Percentiles rank a stretch among this genome's conserved stretches.
phyloP scores from a whole-genome alignment of 2,329 filamentous ascomycete genomes.

The Didymella segeticola region DNA sequence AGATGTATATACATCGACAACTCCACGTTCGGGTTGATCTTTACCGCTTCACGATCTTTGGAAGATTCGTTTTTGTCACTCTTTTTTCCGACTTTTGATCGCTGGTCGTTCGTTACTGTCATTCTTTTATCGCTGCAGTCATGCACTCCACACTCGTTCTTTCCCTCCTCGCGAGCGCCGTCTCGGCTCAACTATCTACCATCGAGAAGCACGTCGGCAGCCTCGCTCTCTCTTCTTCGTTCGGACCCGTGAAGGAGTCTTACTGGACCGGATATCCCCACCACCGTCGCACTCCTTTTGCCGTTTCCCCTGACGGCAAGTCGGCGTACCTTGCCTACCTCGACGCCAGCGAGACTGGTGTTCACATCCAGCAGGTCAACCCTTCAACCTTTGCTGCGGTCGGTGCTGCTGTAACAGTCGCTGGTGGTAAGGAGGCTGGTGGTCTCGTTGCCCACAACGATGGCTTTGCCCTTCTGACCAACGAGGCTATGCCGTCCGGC shows the following conservation, averaged over 20 bases:
- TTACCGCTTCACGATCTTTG: conserved; percentile 33
- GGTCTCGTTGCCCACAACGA: conserved; percentile 68
- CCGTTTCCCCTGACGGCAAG: conserved; percentile 64
- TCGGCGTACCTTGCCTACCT: conserved; percentile 67
- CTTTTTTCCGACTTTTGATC: conserved; percentile 33
- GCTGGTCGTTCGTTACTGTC: conserved; percentile 44
- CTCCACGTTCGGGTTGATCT: conserved; percentile 12
- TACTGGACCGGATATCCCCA: conserved; percentile 69
- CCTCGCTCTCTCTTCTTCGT: conserved; percentile 58
- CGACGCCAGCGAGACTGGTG: conserved; percentile 61
- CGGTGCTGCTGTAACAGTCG: conserved; percentile 59
- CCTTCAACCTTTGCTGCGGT: conserved; percentile 62
- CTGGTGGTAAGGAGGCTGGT: conserved; percentile 63
- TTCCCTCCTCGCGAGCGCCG: conserved; percentile 43
- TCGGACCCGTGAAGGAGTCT: conserved; percentile 64
- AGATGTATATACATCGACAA: conserved; percentile 29
- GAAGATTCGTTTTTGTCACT: conserved; percentile 31
- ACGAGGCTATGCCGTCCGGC: conserved; percentile 61
- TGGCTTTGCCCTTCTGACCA: conserved; percentile 68
- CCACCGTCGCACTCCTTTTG: conserved; percentile 67
- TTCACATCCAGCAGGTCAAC: conserved; percentile 65
- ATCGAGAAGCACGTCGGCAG: conserved; percentile 53
- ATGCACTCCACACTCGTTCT: conserved; percentile 43
- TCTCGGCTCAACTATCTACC: conserved; percentile 49
- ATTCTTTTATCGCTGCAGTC: conserved; percentile 38